Evolutionary conservation across 495 filamentous ascomycete genomes (phyloP), one percentile per base, ranked within the genome.

Genomic region (Neurospora sp.): DNA sequence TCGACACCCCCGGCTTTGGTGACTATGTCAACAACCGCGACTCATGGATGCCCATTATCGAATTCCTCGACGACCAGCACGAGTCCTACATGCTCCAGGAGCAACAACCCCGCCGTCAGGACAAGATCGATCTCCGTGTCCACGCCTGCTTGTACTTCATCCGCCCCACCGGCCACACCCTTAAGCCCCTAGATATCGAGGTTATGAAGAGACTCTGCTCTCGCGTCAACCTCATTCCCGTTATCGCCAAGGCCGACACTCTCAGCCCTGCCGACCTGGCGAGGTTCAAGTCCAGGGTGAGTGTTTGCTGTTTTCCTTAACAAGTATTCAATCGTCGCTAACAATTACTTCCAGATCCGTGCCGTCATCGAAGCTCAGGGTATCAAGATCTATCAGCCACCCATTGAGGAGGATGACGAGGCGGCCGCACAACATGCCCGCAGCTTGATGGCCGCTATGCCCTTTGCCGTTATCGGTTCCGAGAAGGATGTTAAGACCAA

Each of bases 11-110:
- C 72, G 96, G 96, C 75, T 99, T 99, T 79, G 96, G 96, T 82
- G 96, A 99, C 88, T 99, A 98, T 81, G 96, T 99, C 82, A 99
- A 99, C 91, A 99, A 99, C 89, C 91, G 94, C 75, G 96, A 99
- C 84, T 97, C 94, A 54, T 99, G 96, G 96, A 94, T 97, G 88
- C 96, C 96, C 75, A 98, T 99, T 81, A 98, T 99, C 84, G 96
- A 99, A 85, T 99, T 99, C 87, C 85, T 99, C 78, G 96, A 99
- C 84, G 96, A 99, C 85, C 96, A 99, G 88, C 96, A 99, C 84
- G 96, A 99, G 87, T 98, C 96, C 16, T 99, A 99, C 82, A 99
- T 99, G 96, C 88, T 99, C 80, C 96, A 99, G 88, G 96, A 99
- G 89, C 96, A 99, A 85, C 96, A 99, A 84, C 96, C 96, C 75